Evolutionary conservation across 352 stramenopile genomes (phyloP), one percentile per base, ranked within the genome.

Genomic region (Phytophthora syringae): DNA sequence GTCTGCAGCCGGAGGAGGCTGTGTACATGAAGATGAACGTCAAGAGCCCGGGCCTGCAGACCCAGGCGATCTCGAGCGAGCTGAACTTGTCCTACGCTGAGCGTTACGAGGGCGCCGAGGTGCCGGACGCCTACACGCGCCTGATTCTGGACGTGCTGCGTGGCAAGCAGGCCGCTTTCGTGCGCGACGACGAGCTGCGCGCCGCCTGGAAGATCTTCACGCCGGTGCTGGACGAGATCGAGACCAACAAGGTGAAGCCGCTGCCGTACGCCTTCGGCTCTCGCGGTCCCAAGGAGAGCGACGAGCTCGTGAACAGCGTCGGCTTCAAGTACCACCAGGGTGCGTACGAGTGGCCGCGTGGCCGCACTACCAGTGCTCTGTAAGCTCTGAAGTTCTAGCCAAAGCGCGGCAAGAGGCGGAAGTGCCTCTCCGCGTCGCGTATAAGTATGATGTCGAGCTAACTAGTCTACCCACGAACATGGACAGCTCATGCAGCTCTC

Each of bases 181-280:
- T 99, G 40, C 87, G 97, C 22, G 91, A 97, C 57, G 98, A 99
- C 68, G 98, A 99, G 81, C 80, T 99, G 36, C 82, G 90, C 36
- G 86, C 93, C 6, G 88, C 93, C 44, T 99, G 98, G 97, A 93
- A 98, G 70, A 98, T 99, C 52, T 99, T 99, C 71, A 99, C 97
- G 40, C 97, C 97, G 21, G 72, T 99, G 36, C 82, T 99, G n/a
- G 80, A 99, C 58, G 72, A 93, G 67, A 98, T 99, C 63, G 97
- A 99, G 57, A 52, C 53, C 47, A 81, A 97, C 67, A 95, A 96
- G 64, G 77, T 98, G 21, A 80, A 86, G 55, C 96, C 97, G n/a
- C 60, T 97, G 45, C 76, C 82, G 24, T 99, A 99, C 77, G 72
- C 85, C 42, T 97, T 96, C 52, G 97, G 97, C 64, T 97, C 92